Evolutionary conservation across 345 rosid species (phyloP).

Genomic region (Theobroma cacao): DNA sequence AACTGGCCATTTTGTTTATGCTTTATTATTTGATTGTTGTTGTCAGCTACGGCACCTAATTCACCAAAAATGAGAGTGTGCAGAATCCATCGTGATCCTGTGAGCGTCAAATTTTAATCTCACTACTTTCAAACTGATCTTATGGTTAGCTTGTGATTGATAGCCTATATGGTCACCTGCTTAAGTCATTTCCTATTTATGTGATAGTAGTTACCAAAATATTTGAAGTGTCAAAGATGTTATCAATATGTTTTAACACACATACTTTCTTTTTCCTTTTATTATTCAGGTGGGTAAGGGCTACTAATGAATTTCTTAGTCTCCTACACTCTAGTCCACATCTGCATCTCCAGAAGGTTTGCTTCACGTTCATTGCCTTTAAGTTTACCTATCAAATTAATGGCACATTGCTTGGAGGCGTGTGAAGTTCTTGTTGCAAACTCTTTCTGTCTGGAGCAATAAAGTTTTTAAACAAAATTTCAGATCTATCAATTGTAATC

Average conservation of each 20-base stretch:
- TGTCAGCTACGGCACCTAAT: background rate
- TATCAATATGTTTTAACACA: background rate
- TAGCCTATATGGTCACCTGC: background rate
- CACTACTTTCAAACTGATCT: background rate
- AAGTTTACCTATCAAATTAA: background rate
- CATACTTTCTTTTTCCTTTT: constrained; percentile 3
- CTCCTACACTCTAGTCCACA: constrained; percentile 56
- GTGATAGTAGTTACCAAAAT: background rate
- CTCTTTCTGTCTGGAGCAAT: background rate
- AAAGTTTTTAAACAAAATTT: background rate
- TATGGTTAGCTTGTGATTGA: background rate
- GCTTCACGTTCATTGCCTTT: background rate
- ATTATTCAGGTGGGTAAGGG: constrained; percentile 85
- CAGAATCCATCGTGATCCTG: background rate
- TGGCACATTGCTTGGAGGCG: background rate
- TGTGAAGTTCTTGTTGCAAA: background rate
- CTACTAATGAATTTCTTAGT: constrained; percentile 65
- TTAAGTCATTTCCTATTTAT: background rate
- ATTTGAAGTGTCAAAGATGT: background rate
- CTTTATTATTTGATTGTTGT: background rate
- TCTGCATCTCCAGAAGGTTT: constrained; percentile 66
- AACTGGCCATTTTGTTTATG: background rate
- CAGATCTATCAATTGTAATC: background rate
- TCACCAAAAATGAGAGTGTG: background rate
- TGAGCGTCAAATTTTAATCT: background rate